Percentiles rank a stretch among this genome's conserved stretches.
These are phyloP conservation scores for Apodospora peruviana DNA, from an alignment of 495 filamentous ascomycete genomes.

Conservation along the genomic window DNA sequence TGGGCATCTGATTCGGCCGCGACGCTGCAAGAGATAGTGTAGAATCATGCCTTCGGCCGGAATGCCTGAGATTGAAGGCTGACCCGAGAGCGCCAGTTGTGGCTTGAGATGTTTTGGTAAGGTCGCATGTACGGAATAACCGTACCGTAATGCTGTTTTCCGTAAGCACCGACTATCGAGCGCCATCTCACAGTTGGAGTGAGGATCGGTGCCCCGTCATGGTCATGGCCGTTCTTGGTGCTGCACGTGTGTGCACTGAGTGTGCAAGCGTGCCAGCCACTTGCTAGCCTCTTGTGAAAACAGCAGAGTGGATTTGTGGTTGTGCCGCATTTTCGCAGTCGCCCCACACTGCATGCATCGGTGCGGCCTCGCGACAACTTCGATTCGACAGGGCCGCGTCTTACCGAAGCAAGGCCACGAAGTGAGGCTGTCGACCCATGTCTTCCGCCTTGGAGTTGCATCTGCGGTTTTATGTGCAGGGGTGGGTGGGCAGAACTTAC, in stretches of 20 bases:
- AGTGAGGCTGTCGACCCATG: constrained; percentile 25
- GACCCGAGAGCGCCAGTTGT: too few relatives aligned
- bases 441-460: neutral
- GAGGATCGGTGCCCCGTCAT: neutral
- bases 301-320: too few relatives aligned
- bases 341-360: constrained; percentile 18
- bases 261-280: too few relatives aligned
- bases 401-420: constrained; percentile 12
- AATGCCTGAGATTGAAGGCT: neutral
- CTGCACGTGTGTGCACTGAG: too few relatives aligned
- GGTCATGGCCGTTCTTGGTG: neutral
- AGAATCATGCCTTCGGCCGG: neutral
- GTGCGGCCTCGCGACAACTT: constrained; percentile 13
- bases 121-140: too few relatives aligned
- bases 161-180: neutral
- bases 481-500: too few relatives aligned
- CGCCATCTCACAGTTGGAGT: neutral
- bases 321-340: constrained; percentile 1
- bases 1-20: neutral
- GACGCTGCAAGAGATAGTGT: neutral
- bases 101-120: too few relatives aligned
- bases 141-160: too few relatives aligned
- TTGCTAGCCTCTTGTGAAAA: too few relatives aligned
- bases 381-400: constrained; percentile 21
- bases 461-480: neutral